phyloP scores from a whole-genome alignment of 2,329 filamentous ascomycete genomes.

The Aspergillus japonicus region DNA sequence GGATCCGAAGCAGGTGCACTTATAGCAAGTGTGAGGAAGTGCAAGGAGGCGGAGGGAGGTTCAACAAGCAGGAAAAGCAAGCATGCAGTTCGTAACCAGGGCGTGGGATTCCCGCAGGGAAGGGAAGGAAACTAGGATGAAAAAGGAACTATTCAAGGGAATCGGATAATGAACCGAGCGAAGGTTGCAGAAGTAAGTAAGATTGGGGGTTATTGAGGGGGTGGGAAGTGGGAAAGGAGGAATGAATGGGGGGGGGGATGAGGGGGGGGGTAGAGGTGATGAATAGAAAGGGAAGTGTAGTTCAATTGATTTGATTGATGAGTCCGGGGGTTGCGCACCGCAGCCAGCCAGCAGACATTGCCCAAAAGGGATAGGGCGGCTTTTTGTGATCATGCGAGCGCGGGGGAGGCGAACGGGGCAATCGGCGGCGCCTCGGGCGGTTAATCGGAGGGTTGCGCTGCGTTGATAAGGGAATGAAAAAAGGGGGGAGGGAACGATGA shows the following conservation, averaged over 20 bases:
- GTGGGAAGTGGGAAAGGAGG: constrained; percentile 5
- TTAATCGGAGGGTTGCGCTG: background rate
- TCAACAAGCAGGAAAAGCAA: constrained; percentile 11
- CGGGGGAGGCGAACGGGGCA: constrained; percentile 31
- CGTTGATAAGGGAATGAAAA: background rate
- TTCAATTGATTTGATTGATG: constrained; percentile 7
- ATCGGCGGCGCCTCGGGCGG: constrained; percentile 23
- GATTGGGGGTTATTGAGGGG: background rate
- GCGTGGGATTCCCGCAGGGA: background rate
- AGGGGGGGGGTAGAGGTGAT: constrained; percentile 1
- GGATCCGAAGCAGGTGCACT: constrained; percentile 24
- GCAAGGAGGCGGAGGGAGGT: constrained; percentile 24
- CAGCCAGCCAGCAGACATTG: constrained; percentile 21
- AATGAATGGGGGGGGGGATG: background rate
- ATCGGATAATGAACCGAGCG: background rate
- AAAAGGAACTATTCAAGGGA: background rate
- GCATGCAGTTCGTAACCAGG: background rate
- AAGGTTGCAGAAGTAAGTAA: background rate
- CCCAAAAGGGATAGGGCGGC: constrained; percentile 24
- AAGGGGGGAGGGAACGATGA: background rate
- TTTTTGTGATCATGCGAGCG: constrained; percentile 38
- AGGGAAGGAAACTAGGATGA: background rate
- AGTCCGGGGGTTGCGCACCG: constrained; percentile 11
- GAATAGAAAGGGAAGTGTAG: constrained; percentile 2
- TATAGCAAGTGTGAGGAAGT: constrained; percentile 8